Base-by-base conservation (phyloP, 768 basidiomycete genomes). In the Auricularia sp. region DNA sequence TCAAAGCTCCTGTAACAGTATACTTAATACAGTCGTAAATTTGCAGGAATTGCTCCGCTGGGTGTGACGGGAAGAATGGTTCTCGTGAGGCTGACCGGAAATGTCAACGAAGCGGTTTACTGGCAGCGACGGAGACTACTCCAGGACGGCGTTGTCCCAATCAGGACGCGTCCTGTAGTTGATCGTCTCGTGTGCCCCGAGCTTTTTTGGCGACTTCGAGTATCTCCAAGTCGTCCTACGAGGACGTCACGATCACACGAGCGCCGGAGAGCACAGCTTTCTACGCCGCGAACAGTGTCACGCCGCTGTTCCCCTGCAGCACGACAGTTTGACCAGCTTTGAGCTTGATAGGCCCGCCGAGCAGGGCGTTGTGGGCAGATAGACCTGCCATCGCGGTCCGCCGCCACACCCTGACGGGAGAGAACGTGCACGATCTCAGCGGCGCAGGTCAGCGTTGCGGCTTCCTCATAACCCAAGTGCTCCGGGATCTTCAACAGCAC, bases 241-340 rank as follows among this genome's bases (percentile, higher is more conserved):
- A 88, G 0, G 86, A 88, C 0, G 87, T 89, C 29, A 80, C 78
- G 68, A 90, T 87, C 65, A 88, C 85, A 0, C 74, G 81, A 1
- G 86, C 86, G 45, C 86, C 87, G 5, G 83, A 78, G 2, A 84
- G 82, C 45, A 85, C 78, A 3, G 87, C 86, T 54, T 89, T 73
- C 73, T 88, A 84, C 3, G 82, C 74, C 2, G 77, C 86, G 68
- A 83, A 86, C 80, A 81, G 80, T 1, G 82, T 83, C 3, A 84
- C 83, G 34, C 83, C 82, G 2, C 84, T 83, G 0, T 82, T 84
- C 36, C 84, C 83, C 21, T 81, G 78, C 36, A 84, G 76, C 47
- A 85, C 78, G 36, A 87, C 82, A 24, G 77, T 78, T 66, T 87
- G 83, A 13, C 86, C 86, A 16, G 81, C 82, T 70, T 84, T 82